Conservation (phyloP, 2,329 filamentous ascomycete species). For the Neofusicoccum laricinum region DNA sequence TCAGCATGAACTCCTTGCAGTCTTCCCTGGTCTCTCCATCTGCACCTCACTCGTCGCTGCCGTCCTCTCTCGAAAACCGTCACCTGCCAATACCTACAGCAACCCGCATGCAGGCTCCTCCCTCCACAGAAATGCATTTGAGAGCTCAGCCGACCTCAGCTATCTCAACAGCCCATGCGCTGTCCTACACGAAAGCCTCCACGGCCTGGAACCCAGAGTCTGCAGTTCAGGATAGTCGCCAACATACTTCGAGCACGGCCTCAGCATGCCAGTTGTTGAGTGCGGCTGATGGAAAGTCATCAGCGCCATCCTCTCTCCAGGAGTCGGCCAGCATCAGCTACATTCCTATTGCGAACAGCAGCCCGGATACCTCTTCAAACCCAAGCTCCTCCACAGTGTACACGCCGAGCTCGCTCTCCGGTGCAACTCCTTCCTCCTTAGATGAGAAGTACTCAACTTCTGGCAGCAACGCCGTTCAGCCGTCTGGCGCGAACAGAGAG, state of each 20-base stretch:
- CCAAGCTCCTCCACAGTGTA: slow-evolving; percentile 4
- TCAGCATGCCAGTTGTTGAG: background rate
- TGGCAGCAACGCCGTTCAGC: background rate
- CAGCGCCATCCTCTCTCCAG: background rate
- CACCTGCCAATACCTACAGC: slow-evolving; percentile 14
- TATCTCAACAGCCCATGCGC: background rate
- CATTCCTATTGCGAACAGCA: background rate
- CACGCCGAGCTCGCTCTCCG: slow-evolving; percentile 8
- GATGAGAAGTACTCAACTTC: background rate
- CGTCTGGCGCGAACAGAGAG: background rate
- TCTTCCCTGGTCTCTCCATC: slow-evolving; percentile 1
- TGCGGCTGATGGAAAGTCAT: background rate
- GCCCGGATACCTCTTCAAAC: slow-evolving; percentile 1
- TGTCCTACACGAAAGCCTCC: slow-evolving; percentile 23
- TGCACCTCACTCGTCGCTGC: background rate
- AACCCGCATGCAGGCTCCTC: background rate
- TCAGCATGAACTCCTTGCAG: slow-evolving; percentile 16
- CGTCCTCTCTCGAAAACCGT: background rate
- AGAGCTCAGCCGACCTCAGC: background rate
- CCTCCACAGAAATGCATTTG: background rate
- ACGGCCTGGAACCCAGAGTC: slow-evolving; percentile 24
- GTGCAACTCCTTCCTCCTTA: background rate
- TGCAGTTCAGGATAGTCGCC: background rate
- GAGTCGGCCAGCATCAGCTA: background rate
- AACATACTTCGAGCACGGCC: background rate